Base-by-base conservation (phyloP, 352 stramenopile genomes). In the Pythium utonaiense region DNA sequence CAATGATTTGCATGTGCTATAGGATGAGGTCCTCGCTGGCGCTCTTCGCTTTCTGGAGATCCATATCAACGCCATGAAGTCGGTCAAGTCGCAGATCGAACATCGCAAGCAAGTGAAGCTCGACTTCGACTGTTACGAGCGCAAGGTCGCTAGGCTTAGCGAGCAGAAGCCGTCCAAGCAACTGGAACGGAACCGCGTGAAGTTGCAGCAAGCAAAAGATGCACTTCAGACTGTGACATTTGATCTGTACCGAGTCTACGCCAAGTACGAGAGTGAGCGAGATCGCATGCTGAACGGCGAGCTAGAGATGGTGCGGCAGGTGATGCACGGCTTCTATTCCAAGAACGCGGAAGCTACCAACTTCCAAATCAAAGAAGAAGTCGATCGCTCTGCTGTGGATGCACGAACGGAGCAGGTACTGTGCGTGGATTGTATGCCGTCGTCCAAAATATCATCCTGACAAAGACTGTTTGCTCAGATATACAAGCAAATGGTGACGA, bases 271-370 rank as follows among this genome's bases (percentile, higher is more conserved):
- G 56, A 86, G 78, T 58, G 79, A 88, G 57, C 78, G 78, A 5
- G 76, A 89, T 57, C 80, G 76, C 24, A 89, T 91, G 80, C 69
- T 89, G 3, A 87, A 87, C 40, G 79, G 75, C n/a, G 79, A 91
- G 60, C 71, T 89, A 27, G 80, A 88, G 60, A 88, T 89, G 82
- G 82, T 89, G 63, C 77, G 79, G 27, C 81, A 91, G 56, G 80
- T 89, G 16, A 89, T 91, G 82, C 71, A 89, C 58, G 80, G 74
- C 34, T 91, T 91, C 61, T 89, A 91, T 53, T 58, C 77, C 31
- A 88, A 84, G 60, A 91, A 89, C 55, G 75, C 79, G 3, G 75
- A 87, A 12, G 81, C 77, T 12, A 91, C 79, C 10, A 71, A 83
- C 57, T 89, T 91, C 64, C 45, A 57, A 38, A 89, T 91, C 64